Conservation (phyloP, 2,329 filamentous ascomycete genomes). For the Pseudogymnoascus sp. region DNA sequence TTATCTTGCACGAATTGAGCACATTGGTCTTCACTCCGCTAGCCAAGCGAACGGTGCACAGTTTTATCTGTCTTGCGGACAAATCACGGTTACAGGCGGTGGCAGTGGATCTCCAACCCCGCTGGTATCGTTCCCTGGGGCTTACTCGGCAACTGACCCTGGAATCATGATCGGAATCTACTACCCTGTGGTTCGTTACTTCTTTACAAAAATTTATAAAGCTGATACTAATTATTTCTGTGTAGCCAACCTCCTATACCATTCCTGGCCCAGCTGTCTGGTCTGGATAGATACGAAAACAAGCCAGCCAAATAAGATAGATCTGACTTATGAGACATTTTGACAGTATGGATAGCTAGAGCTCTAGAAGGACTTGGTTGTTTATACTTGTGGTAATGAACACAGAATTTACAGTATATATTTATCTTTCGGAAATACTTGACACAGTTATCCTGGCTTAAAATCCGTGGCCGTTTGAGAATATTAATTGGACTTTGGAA, state of each 20-base stretch:
- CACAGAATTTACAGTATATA: neutral
- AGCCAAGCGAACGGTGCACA: constrained; percentile 17
- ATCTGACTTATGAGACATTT: neutral
- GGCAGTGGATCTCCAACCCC: constrained; percentile 32
- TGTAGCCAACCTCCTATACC: constrained; percentile 22
- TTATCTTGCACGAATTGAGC: constrained; percentile 31
- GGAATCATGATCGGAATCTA: constrained; percentile 31
- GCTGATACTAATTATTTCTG: neutral
- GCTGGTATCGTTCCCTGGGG: constrained; percentile 30
- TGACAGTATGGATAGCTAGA: neutral
- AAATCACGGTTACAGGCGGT: constrained; percentile 35
- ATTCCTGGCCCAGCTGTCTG: constrained; percentile 23
- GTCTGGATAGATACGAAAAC: constrained; percentile 10
- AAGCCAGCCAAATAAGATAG: neutral
- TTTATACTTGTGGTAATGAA: neutral
- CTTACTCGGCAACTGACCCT: constrained; percentile 30
- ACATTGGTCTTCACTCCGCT: constrained; percentile 26
- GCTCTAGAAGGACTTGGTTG: neutral
- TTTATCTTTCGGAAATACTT: neutral
- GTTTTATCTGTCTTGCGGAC: constrained; percentile 31
- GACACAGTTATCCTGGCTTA: neutral
- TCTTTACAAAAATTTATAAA: neutral
- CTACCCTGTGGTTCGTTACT: constrained; percentile 27
- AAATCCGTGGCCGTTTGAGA: neutral
- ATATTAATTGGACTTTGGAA: neutral